Base-by-base conservation (phyloP, 2,329 filamentous ascomycete species). In the Tympanopsis confertula region DNA sequence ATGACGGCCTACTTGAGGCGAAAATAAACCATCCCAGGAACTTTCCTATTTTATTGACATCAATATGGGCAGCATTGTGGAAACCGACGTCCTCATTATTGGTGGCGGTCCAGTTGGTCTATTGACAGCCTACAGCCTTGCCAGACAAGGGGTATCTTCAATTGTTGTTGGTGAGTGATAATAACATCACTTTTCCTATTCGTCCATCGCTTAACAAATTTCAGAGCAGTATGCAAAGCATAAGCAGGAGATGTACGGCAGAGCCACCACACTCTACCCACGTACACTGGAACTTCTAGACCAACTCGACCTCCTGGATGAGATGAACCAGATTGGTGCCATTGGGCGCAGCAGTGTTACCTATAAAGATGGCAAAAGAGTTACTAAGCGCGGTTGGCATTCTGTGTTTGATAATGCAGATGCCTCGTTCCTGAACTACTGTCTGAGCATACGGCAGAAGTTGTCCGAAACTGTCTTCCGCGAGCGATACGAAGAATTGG, bases 271-370 rank as follows among this genome's bases (percentile, higher is more conserved):
- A n/a, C 19, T 42, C 33, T 42, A 40, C 19, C 37, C 40, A 15
- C 38, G 40, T 18, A 42, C 40, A n/a, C 17, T 40, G 32, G 40
- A 42, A 26, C 37, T 42, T 19, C 33, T 42, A 3, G 40, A 42
- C 13, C 40, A 40, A 19, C 7, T 37, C 5, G 29, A 42, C 33
- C 26, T 42, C 2, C 13, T 36, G 13, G 33, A 37, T 10, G 38
- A 37, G 4, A 28, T 42, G 30, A 13, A 13, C 5, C 38, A 39
- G 20, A 19, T 35, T 3, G 40, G 20, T 4, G 30, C 32, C 14
- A 24, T 33, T 17, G 40, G 30, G 13, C 18, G 40, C 13, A 29
- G 22, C 19, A 35, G n/a, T 18, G 32, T 24, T 12, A 30, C 29
- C 10, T 42, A 18, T 38, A 29, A 36, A 13, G 24, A 30, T 24